Conservation (phyloP, 1,139 yeast species). For the Sugiyamaella neomexicana region DNA sequence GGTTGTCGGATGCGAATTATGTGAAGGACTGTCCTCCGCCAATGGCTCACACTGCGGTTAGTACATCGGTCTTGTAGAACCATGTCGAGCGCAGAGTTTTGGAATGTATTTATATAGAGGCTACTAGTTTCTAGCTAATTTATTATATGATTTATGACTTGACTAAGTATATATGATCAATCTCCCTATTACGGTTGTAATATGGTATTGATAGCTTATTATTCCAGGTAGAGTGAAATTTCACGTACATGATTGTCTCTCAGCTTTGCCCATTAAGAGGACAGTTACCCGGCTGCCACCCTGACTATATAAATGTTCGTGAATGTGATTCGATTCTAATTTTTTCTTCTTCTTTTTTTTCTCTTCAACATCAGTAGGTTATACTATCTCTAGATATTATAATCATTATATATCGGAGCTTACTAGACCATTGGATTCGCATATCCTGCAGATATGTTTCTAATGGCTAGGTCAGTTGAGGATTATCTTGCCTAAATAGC, state of each 20-base stretch:
- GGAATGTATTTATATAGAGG: constrained; percentile 3
- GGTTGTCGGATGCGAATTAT: constrained; percentile 1
- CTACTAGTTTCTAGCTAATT: not conserved
- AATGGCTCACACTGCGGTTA: not conserved
- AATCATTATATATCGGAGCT: constrained; percentile 32
- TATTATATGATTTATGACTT: not conserved
- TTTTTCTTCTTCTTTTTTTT: constrained; percentile 21
- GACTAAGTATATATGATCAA: too few species aligned
- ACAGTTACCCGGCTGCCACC: constrained; percentile 12
- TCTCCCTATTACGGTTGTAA: too few species aligned
- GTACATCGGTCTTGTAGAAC: not conserved
- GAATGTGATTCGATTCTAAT: not conserved
- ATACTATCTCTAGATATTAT: constrained; percentile 36
- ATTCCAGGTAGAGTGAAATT: too few species aligned
- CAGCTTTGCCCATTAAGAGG: too few species aligned
- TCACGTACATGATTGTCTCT: too few species aligned
- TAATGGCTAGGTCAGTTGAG: constrained; percentile 34
- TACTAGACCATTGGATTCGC: constrained; percentile 26
- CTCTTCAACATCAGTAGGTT: constrained; percentile 37
- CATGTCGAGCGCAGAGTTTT: not conserved
- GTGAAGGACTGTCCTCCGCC: constrained; percentile 4
- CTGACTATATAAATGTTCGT: not conserved
- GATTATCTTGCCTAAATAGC: constrained; percentile 36
- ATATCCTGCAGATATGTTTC: constrained; percentile 31
- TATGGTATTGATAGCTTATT: too few species aligned